Conservation (phyloP, 75 land plant genomes). For the Cunninghamia lanceolata region DNA sequence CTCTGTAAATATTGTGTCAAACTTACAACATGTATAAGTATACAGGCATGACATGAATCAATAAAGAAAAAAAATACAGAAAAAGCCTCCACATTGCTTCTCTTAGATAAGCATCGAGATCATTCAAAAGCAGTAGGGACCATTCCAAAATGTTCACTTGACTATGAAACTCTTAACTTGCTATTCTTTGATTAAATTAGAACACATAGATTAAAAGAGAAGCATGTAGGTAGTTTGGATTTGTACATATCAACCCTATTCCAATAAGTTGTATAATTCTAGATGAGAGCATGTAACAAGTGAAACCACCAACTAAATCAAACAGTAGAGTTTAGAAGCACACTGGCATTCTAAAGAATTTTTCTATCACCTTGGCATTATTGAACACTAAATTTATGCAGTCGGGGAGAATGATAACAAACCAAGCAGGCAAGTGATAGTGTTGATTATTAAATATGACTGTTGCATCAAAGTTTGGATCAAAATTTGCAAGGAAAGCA, state of each 20-base stretch:
- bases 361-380: constrained; percentile 50
- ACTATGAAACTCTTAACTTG: background rate
- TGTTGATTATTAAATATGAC: constrained; percentile 54
- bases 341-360: background rate
- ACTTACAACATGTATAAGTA: too few relatives aligned
- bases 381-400: constrained; percentile 68
- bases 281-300: background rate
- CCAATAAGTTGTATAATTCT: background rate
- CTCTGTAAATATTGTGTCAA: too few relatives aligned
- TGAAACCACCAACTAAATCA: background rate
- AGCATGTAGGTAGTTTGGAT: too few relatives aligned
- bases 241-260: too few relatives aligned
- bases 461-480: constrained; percentile 29
- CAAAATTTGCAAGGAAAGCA: constrained; percentile 66
- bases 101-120: background rate
- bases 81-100: too few relatives aligned
- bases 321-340: background rate
- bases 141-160: too few relatives aligned
- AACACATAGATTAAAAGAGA: too few relatives aligned
- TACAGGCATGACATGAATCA: too few relatives aligned
- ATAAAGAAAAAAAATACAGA: too few relatives aligned
- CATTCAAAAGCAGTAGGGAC: background rate
- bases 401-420: constrained; percentile 82
- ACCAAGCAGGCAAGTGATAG: constrained; percentile 94
- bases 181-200: too few relatives aligned